Base-by-base conservation (phyloP, 768 basidiomycete species). In the Pleurotus cornucopiae region DNA sequence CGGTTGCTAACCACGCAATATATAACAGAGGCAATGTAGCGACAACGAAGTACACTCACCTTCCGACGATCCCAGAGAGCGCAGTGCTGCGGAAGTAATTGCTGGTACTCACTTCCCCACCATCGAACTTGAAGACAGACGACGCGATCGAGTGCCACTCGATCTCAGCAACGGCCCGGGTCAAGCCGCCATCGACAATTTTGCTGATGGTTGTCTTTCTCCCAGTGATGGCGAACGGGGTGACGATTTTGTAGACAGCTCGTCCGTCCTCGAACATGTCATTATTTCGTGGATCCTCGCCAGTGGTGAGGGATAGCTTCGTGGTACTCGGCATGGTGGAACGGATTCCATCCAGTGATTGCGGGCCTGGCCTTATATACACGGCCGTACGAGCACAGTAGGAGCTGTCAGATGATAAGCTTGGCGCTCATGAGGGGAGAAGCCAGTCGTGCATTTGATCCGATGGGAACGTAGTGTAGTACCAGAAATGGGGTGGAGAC, bases 211-310 rank as follows among this genome's bases (percentile, higher is more conserved):
- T 56, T 2, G 55, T 21, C 2, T 34, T 26, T 37, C 14, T 38
- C 13, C 38, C 55, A 11, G 14, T 14, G 6, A 56, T 5, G 14
- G 46, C 47, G 3, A 21, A 46, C 21, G 55, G 55, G 13, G 55
- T 56, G 23, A 13, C 30, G 46, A 56, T 34, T 30, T 49, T 45
- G 46, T 56, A 56, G 16, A 56, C 34, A 14, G 46, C 34, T 46
- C 37, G 55, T 6, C 55, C 55, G 30, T 45, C 41, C 14, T 13
- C 6, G 14, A 14, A 11, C n/a, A 56, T 46, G 26, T 13, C 14
- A 20, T 44, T 37, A 9, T 49, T 49, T 7, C 55, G 55, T 13
- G 55, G 55, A 12, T 43, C 41, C 23, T 56, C 39, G 46, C 46
- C 46, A 20, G 46, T 30, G 7, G 55, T 48, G 18, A 56, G 18